Base-by-base conservation (phyloP, 1,284 basidiomycete genomes). In the Meira miltonrushii region DNA sequence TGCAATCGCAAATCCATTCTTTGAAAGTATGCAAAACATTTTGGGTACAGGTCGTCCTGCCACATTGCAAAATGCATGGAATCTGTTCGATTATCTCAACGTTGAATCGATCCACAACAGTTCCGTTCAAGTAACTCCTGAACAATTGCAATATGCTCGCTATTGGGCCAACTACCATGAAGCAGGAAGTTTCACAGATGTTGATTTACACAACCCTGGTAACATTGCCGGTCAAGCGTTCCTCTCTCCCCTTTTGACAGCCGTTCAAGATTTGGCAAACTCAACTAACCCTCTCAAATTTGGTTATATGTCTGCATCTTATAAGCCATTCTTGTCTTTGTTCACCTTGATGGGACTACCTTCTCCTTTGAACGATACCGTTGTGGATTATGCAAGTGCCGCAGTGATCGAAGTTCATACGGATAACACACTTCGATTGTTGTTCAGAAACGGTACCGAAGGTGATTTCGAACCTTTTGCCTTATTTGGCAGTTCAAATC, bases 261-360 rank as follows among this genome's bases (percentile, higher is more conserved):
- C 87, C 7, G 83, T 92, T 56, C 83, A 87, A 72, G 85, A 85
- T 67, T 86, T 92, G 71, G 83, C 86, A 51, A 90, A 87, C 82
- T 84, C 86, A 70, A 85, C 83, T 57, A 86, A 88, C 79, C 85
- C 87, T 41, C 84, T 92, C 58, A 86, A 89, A 72, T 82, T 92
- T 79, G 82, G 86, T 75, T 80, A 90, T 65, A 82, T 89, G 70
- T 67, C 61, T 77, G 87, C 87, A 21, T 88, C 88, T 66, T 92
- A 92, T 82, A 90, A 92, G 79, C 87, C 90, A 33, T 89, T 92
- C 84, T 86, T 92, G 71, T 89, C 88, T 13, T 82, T 92, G 75
- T 87, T 90, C 84, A 85, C 87, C 78, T 84, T 89, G 80, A 57
- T 66, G 57, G 59, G 61, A 38, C 58, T 71, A 28, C 53, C 54